phyloP scores from a whole-genome alignment of 768 basidiomycete genomes.

The Panellus pusillus region DNA sequence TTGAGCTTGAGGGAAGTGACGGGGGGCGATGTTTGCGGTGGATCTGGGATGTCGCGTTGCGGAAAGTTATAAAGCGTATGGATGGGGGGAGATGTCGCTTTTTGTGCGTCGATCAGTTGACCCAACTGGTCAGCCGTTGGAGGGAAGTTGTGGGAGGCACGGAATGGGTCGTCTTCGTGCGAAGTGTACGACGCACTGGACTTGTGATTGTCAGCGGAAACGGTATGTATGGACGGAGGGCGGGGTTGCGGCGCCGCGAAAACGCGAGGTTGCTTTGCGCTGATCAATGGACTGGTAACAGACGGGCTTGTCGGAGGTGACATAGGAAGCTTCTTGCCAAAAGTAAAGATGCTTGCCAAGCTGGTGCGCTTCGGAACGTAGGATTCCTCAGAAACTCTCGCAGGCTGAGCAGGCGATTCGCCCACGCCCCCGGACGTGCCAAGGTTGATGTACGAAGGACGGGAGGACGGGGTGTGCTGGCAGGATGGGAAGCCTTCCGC shows the following conservation, averaged over 20 bases:
- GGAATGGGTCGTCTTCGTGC: slow-evolving; percentile 17
- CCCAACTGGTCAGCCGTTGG: slow-evolving; percentile 18
- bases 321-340: slow-evolving; percentile 34
- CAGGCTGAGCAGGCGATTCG: slow-evolving; percentile 54
- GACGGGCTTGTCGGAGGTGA: slow-evolving; percentile 21
- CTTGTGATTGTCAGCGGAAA: slow-evolving; percentile 15
- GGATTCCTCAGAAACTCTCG: slow-evolving; percentile 29
- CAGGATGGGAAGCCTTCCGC: slow-evolving; percentile 34
- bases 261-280: slow-evolving; percentile 5
- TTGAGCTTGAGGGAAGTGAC: slow-evolving; percentile 31
- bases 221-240: slow-evolving; percentile 18
- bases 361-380: slow-evolving; percentile 44
- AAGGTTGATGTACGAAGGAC: slow-evolving; percentile 45
- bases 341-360: slow-evolving; percentile 52
- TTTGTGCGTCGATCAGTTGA: slow-evolving; percentile 11
- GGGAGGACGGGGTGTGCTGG: slow-evolving; percentile 33
- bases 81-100: slow-evolving; percentile 37
- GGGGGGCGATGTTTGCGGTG: slow-evolving; percentile 25
- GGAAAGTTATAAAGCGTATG: slow-evolving; percentile 49
- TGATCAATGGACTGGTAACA: slow-evolving; percentile 2
- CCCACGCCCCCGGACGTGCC: slow-evolving; percentile 62
- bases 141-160: slow-evolving; percentile 21
- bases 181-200: slow-evolving; percentile 6
- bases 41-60: slow-evolving; percentile 21
- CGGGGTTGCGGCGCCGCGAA: slow-evolving; percentile 5